Conservation (phyloP, 2,329 filamentous ascomycete species). For the Claviceps cyperi region DNA sequence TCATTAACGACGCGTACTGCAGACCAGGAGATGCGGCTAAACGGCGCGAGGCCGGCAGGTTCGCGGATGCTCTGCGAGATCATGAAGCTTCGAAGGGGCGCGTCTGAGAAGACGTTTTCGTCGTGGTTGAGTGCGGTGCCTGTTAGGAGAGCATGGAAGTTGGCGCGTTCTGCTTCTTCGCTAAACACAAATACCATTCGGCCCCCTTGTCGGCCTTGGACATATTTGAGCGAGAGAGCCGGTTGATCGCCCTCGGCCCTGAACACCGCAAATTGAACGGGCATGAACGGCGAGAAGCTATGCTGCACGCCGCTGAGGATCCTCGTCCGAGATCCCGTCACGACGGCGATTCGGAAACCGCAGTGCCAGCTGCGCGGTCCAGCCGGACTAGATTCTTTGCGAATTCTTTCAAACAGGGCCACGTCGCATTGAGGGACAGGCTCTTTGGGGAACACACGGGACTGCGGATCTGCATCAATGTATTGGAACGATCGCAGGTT, state of each 20-base stretch:
- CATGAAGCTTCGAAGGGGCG: constrained; percentile 49
- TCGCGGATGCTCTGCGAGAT: constrained; percentile 41
- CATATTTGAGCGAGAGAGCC: constrained; percentile 55
- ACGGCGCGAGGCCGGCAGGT: constrained; percentile 32
- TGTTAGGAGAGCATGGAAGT: constrained; percentile 58
- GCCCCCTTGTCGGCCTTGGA: constrained; percentile 49
- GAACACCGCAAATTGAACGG: constrained; percentile 66
- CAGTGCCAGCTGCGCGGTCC: constrained; percentile 60
- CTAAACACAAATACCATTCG: constrained; percentile 67
- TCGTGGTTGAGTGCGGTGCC: constrained; percentile 53
- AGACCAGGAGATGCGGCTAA: constrained; percentile 47
- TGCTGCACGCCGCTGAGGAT: constrained; percentile 66
- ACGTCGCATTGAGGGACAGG: constrained; percentile 57
- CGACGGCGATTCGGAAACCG: constrained; percentile 64
- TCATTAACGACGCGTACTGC: constrained; percentile 59
- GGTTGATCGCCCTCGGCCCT: constrained; percentile 56
- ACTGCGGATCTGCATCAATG: constrained; percentile 56
- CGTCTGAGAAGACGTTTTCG: constrained; percentile 58
- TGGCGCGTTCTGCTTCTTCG: constrained; percentile 54
- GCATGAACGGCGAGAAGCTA: constrained; percentile 46
- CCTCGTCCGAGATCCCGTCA: constrained; percentile 64
- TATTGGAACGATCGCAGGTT: constrained; percentile 66
- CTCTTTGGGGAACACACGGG: constrained; percentile 62
- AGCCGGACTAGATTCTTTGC: constrained; percentile 55
- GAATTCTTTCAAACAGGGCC: constrained; percentile 58